Percentiles rank a stretch among this genome's conserved stretches.
Evolutionary conservation across 495 filamentous ascomycete species (phyloP).

Genomic region (Neurospora terricola): DNA sequence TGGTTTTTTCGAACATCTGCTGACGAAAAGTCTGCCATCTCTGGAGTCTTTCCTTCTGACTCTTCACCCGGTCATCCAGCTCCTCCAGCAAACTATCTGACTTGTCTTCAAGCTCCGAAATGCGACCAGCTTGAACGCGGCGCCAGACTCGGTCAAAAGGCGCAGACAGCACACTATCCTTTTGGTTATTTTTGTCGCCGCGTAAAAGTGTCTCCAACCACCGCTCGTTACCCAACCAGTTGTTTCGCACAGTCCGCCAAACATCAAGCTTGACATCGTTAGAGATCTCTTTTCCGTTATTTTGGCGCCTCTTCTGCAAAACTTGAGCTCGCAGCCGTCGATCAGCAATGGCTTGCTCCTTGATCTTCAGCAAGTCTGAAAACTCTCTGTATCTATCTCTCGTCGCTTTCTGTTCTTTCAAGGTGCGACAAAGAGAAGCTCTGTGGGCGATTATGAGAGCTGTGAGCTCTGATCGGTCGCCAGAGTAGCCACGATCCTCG

Average conservation of each 20-base stretch:
- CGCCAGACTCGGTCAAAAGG: conserved; percentile 60
- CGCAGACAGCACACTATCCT: conserved; percentile 52
- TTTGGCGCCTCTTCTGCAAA: conserved; percentile 1
- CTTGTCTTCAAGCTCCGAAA: conserved; percentile 39
- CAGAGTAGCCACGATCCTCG: conserved; percentile 46
- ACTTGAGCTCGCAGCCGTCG: conserved; percentile 33
- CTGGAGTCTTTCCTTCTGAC: conserved; percentile 53
- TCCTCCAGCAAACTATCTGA: conserved; percentile 46
- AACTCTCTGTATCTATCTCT: conserved; percentile 46
- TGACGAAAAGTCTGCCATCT: conserved; percentile 63
- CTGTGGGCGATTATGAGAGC: conserved; percentile 66
- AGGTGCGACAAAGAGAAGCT: conserved; percentile 43
- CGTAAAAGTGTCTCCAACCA: conserved; percentile 59
- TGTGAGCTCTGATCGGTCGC: conserved; percentile 50
- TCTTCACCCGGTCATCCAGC: conserved; percentile 48
- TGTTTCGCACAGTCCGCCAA: conserved; percentile 47
- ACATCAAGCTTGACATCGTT: conserved; percentile 31
- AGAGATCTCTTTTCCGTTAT: conserved; percentile 17
- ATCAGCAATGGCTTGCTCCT: conserved; percentile 30
- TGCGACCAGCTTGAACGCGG: conserved; percentile 43
- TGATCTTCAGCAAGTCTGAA: conserved; percentile 44
- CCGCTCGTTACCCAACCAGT: conserved; percentile 64
- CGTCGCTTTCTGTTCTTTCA: conserved; percentile 47
- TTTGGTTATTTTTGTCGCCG: conserved; percentile 48
- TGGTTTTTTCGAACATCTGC: conserved; percentile 32